phyloP scores from a whole-genome alignment of 2,329 filamentous ascomycete species.

The Cercospora citrullina region DNA sequence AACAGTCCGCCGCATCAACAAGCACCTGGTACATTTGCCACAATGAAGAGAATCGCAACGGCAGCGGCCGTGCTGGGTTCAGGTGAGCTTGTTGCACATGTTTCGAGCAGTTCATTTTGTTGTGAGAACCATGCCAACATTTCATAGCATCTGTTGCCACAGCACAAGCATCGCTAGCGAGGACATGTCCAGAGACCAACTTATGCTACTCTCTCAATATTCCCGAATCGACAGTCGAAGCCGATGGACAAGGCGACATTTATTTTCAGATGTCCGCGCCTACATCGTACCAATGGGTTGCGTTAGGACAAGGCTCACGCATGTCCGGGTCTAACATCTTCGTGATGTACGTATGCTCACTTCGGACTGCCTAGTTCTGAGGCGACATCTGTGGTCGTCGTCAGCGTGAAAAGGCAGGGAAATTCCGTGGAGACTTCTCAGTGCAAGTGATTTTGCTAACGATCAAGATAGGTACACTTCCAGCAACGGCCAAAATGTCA shows the following conservation, averaged over 20 bases:
- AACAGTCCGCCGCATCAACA: not conserved
- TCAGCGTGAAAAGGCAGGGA: not conserved
- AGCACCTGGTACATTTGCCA: not conserved
- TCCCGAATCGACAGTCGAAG: constrained; percentile 53
- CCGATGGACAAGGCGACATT: constrained; percentile 53
- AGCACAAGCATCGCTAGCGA: constrained; percentile 27
- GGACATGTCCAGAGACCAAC: constrained; percentile 29
- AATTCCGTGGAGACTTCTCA: not conserved
- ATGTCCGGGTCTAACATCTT: constrained; percentile 62
- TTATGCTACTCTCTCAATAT: constrained; percentile 57
- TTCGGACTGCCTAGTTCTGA: not conserved
- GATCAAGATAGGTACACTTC: constrained; percentile 43
- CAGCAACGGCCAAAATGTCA: constrained; percentile 55
- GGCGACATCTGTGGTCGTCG: not conserved
- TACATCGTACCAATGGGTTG: constrained; percentile 55
- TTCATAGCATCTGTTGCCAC: constrained; percentile 1
- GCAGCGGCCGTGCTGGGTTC: constrained; percentile 13
- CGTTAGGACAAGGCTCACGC: constrained; percentile 55
- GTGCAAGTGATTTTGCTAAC: not conserved
- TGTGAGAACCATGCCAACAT: not conserved
- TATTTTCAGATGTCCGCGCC: constrained; percentile 60
- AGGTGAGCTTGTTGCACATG: constrained; percentile 8
- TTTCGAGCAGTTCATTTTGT: not conserved
- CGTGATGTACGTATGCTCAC: constrained; percentile 45
- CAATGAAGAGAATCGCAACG: constrained; percentile 13